Base-by-base conservation (phyloP, 441 rosid genomes). In the Corymbia citriodora region DNA sequence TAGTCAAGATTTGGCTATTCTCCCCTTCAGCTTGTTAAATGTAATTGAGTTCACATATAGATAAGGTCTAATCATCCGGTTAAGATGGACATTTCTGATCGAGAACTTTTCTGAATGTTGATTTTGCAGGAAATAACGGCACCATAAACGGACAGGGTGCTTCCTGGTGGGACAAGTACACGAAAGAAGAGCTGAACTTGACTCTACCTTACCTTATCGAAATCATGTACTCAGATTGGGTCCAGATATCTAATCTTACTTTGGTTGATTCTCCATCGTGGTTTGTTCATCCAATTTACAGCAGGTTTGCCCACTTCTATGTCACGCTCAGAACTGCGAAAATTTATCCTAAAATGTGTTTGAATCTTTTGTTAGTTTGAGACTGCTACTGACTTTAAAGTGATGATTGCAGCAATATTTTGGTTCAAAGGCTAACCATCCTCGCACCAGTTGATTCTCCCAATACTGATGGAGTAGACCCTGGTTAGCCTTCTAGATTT, bases 391-490 rank as follows among this genome's bases (percentile, higher is more conserved):
- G 85, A 79, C 85, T 45, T 2, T 45, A 23, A 23, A 79, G 85
- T 7, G 85, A 79, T 91, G 79, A 31, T 86, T 93, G 95, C 94
- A 96, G 94, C 86, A 92, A 95, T 85, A 88, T 97, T 59, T 63
- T 96, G 7, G 90, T 97, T 89, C 96, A 93, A 91, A 92, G 94
- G 83, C 88, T 97, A 55, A 97, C 98, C 18, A 90, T 97, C 90
- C 92, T 95, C 27, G 98, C 98, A 15, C 99, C 99, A 5, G 91
- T 96, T 81, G 93, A 86, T 36, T 95, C 96, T 90, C 97, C 98
- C 5, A 97, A 96, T 87, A 97, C 99, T 2, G 99, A 97, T 93
- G 99, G 99, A 89, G 96, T 97, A 74, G 89, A 97, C 92, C 99
- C 99, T 87, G 97, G 98, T 96, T 87, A 68, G 92, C 90, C 36